These are phyloP conservation scores for Diaporthe sp. DNA, from an alignment of 2,329 filamentous ascomycete genomes.

Conservation along the genomic window DNA sequence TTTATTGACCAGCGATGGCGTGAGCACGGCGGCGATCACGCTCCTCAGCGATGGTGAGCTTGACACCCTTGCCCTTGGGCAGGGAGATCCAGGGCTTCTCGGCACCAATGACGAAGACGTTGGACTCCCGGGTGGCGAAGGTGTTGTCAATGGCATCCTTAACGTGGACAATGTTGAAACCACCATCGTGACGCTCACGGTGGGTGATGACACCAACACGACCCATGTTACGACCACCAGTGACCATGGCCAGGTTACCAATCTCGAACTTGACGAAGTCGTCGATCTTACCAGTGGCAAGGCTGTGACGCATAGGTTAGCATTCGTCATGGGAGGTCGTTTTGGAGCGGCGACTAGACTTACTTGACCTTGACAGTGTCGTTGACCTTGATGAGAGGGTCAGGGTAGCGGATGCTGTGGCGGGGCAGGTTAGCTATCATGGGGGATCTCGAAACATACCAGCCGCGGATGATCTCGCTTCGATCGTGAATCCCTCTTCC, in stretches of 20 bases:
- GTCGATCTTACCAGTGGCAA: slow-evolving; percentile 95
- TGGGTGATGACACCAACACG: slow-evolving; percentile 99
- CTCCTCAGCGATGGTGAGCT: slow-evolving; percentile 99
- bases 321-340: neutral
- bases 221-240: slow-evolving; percentile 99
- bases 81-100: slow-evolving; percentile 99
- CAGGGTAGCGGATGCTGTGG: slow-evolving; percentile 96
- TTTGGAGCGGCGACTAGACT: neutral
- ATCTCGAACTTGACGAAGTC: slow-evolving; percentile 99
- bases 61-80: slow-evolving; percentile 99
- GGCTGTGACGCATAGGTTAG: slow-evolving; percentile 46
- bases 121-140: slow-evolving; percentile 98
- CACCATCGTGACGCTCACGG: slow-evolving; percentile 99
- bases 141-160: slow-evolving; percentile 99
- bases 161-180: slow-evolving; percentile 99
- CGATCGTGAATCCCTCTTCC: slow-evolving; percentile 40
- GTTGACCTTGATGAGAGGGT: slow-evolving; percentile 99
- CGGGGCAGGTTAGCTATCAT: slow-evolving; percentile 54
- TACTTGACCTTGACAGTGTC: slow-evolving; percentile 98
- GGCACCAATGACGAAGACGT: slow-evolving; percentile 98
- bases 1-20: slow-evolving; percentile 64
- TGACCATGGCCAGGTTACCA: slow-evolving; percentile 97
- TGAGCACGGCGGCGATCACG: slow-evolving; percentile 92
- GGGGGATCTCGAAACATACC: slow-evolving; percentile 60
- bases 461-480: slow-evolving; percentile 63